Conservation (phyloP, 140 eudicot species). For the Bidens hawaiensis region DNA sequence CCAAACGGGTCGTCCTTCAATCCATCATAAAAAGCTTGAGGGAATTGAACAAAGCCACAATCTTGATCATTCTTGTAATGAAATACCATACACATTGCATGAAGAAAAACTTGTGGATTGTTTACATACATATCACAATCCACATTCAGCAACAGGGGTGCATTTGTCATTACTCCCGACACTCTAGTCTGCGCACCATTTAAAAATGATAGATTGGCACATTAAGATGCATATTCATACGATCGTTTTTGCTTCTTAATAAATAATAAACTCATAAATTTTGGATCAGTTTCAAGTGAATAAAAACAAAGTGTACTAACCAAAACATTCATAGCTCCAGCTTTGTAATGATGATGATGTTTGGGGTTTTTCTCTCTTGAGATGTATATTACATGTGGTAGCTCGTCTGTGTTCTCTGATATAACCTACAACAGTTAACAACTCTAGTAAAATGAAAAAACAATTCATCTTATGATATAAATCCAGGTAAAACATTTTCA, state of each 20-base stretch:
- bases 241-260: not conserved
- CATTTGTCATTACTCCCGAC: conserved; percentile 65
- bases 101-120: conserved; percentile 51
- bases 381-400: conserved; percentile 54
- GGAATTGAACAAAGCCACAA: conserved; percentile 42
- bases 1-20: conserved; percentile 61
- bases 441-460: too few species aligned
- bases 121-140: conserved; percentile 66
- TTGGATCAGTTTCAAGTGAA: not conserved
- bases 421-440: conserved; percentile 40
- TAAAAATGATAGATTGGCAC: not conserved
- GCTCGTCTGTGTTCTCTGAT: conserved; percentile 41
- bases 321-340: conserved; percentile 75
- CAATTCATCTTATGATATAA: too few species aligned
- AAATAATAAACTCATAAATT: not conserved
- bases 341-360: conserved; percentile 59
- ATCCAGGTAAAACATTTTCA: too few species aligned
- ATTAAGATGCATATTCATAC: too few species aligned
- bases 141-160: conserved; percentile 58
- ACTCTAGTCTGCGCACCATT: conserved; percentile 46
- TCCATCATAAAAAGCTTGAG: conserved; percentile 50
- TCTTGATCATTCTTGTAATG: conserved; percentile 24
- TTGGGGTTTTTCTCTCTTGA: conserved; percentile 60
- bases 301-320: conserved; percentile 18
- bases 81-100: conserved; percentile 51